Evolutionary conservation across 805 yeast genomes (phyloP), one percentile per base, ranked within the genome.

Genomic region (Hanseniaspora lindneri): DNA sequence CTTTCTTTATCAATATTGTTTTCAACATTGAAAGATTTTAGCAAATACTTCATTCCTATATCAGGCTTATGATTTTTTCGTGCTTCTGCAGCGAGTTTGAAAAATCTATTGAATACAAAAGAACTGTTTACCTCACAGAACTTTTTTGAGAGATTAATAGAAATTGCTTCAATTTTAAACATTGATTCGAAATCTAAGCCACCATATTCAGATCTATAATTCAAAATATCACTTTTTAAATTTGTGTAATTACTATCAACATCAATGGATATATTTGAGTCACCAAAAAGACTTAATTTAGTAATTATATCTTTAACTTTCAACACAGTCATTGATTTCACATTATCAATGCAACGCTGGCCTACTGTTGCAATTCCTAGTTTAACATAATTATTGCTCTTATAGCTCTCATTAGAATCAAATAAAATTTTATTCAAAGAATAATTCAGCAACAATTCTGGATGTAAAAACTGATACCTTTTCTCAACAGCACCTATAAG

Each of bases 51-150:
- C 2, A 85, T 77, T 0, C 96, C 81, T 33, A 85, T 69, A 56
- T 84, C 92, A 2, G 80, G 65, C 51, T 88, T 72, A 9, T 77
- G 74, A 51, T 79, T 77, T 50, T 76, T 72, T 44, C 96, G 66
- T 5, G 94, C 78, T 21, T 82, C 66, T 42, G 70, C 68, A 0
- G 95, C 78, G 29, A 80, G 72, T 19, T 70, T 64, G 17, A 84
- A 65, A 65, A 79, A 76, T 0, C 79, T 71, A 23, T 73, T 69
- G 7, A 75, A 73, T 10, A 71, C 58, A 41, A 68, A 68, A 1
- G 60, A 53, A 7, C 58, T 51, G 2, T 24, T 19, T 13, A n/a
- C 4, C 2, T 11, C 19, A 4, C 20, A 17, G 23, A 44, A 25
- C 17, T 39, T 24, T 14, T 33, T 37, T 13, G n/a, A 17, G 3